Evolutionary conservation across 257 asterid species (phyloP), one percentile per base, ranked within the genome.

Genomic region (Knoxia roxburghii): DNA sequence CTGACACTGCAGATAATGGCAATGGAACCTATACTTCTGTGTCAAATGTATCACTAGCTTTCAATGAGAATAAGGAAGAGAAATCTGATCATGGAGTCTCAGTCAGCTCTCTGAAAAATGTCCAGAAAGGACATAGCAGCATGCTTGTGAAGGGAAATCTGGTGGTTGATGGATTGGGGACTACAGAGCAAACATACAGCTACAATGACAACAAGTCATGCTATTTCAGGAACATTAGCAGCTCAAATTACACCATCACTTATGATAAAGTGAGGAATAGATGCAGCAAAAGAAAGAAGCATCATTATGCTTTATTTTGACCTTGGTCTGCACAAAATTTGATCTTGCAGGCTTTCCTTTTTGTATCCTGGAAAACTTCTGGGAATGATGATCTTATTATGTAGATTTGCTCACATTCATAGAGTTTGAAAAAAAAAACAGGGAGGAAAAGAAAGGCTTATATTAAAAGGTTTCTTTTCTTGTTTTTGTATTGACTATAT

Each of bases 171-270:
- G 96, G 95, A 69, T 14, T 81, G 50, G 96, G 87, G 39, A 84
- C 85, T 76, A 86, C 86, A 2, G 86, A 83, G 60, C 98, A 87
- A 68, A 76, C 52, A 40, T 83, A 84, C 64, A 30, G 20, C 7
- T 87, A 77, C 21, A 48, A 32, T 0, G 78, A 81, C 23, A 75
- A 75, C 33, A 55, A 72, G 35, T 74, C 30, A 17, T 89, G 96
- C 72, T 91, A 89, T 65, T 76, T 61, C 41, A 87, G 98, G 76
- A 76, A 80, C 21, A 65, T 89, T 43, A 84, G 95, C 68, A 87
- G 92, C 84, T 85, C 87, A 35, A 90, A 88, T 57, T 88, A 88
- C 84, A 84, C 95, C 9, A 69, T 90, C 69, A 32, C 81, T 29
- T 79, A 75, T 41, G 92, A 90, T 61, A 58, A 86, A 51, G 85